A percentile compares a stretch with the other conserved stretches of the same genome.
These are phyloP conservation scores for Alternaria sp. DNA, from an alignment of 2,329 filamentous ascomycete genomes.

Conservation along the genomic window DNA sequence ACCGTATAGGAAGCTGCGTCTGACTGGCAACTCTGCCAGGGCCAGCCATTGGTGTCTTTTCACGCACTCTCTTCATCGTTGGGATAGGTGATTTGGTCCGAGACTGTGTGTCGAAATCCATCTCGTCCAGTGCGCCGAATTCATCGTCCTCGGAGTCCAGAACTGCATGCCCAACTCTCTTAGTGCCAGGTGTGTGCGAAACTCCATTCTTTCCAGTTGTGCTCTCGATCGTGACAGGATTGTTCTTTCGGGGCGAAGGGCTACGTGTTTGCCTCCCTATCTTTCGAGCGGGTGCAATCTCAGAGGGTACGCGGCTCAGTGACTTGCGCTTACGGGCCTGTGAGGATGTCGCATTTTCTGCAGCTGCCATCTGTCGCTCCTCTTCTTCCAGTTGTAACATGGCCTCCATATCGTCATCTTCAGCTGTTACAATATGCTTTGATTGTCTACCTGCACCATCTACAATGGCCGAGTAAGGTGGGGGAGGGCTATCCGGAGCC, in stretches of 20 bases:
- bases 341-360: conserved; percentile 12
- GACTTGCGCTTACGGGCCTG: conserved; percentile 43
- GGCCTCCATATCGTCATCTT: conserved; percentile 22
- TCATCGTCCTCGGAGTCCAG: conserved; percentile 47
- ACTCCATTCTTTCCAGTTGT: conserved; percentile 1
- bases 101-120: conserved; percentile 30
- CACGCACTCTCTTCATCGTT: conserved; percentile 14
- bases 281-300: conserved; percentile 39
- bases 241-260: conserved; percentile 28
- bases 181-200: conserved; percentile 22
- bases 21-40: conserved; percentile 17
- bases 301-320: conserved; percentile 39
- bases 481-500: conserved; percentile 40
- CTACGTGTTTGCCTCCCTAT: conserved; percentile 36
- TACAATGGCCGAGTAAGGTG: conserved; percentile 57
- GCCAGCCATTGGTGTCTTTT: conserved; percentile 24
- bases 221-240: background rate
- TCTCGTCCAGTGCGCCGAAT: conserved; percentile 37
- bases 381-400: conserved; percentile 26
- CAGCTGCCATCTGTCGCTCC: conserved; percentile 17
- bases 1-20: conserved; percentile 32
- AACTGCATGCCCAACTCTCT: conserved; percentile 30
- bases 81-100: conserved; percentile 20
- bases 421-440: background rate
- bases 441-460: conserved; percentile 4